Evolutionary conservation across 352 stramenopile genomes (phyloP).

Genomic region (Peronospora belbahrii): DNA sequence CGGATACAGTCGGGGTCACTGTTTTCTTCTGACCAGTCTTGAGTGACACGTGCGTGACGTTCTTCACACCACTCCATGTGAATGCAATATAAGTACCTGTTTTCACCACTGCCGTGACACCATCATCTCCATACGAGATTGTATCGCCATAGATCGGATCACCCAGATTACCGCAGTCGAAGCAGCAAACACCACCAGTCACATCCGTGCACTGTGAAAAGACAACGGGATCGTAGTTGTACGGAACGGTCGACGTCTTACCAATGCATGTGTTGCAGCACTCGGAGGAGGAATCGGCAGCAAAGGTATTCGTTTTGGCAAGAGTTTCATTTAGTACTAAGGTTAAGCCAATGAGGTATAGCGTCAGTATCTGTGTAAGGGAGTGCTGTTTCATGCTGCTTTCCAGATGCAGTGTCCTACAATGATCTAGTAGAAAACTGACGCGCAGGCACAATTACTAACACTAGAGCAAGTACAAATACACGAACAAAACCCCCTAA

Average conservation of each 20-base stretch:
- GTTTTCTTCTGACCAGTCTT: conserved; percentile 63
- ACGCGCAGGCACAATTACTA: not conserved
- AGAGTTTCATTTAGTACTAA: conserved; percentile 1
- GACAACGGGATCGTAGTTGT: conserved; percentile 61
- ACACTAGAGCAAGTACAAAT: not conserved
- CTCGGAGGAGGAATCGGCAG: conserved; percentile 15
- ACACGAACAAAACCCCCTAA: not conserved
- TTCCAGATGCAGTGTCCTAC: not conserved
- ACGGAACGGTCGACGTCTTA: conserved; percentile 40
- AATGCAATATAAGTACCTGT: conserved; percentile 47
- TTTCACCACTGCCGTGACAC: conserved; percentile 43
- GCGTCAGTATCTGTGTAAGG: not conserved
- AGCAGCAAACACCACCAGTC: conserved; percentile 56
- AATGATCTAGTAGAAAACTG: not conserved
- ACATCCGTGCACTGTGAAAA: conserved; percentile 42
- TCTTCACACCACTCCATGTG: conserved; percentile 35
- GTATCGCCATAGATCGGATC: conserved; percentile 22
- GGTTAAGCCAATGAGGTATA: not conserved
- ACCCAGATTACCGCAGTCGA: conserved; percentile 45
- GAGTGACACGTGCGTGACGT: conserved; percentile 58
- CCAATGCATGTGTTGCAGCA: conserved; percentile 66
- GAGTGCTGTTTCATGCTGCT: not conserved
- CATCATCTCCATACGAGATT: conserved; percentile 31
- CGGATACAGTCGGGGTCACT: conserved; percentile 30
- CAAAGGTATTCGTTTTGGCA: conserved; percentile 7